These are phyloP conservation scores for Macroventuria anomochaeta DNA, from an alignment of 2,329 filamentous ascomycete species.

Conservation along the genomic window DNA sequence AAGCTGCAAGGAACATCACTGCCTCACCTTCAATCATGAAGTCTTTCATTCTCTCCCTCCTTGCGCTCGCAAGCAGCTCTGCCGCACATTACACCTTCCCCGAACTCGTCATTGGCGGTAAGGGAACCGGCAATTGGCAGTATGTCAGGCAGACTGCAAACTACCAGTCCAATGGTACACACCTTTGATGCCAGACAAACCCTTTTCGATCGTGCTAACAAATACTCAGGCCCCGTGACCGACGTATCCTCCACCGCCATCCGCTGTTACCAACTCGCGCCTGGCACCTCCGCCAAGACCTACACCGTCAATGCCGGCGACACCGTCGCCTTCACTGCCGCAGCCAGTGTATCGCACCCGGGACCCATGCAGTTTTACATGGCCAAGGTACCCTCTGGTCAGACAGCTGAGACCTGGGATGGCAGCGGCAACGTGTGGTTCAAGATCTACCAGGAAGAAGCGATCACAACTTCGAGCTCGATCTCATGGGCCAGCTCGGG, in stretches of 20 bases:
- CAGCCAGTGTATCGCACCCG: conserved; percentile 37
- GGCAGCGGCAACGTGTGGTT: conserved; percentile 47
- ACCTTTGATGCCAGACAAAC: no score
- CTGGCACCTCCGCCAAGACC: conserved; percentile 21
- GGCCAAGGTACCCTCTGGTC: conserved; percentile 44
- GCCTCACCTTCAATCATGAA: conserved; percentile 31
- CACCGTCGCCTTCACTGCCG: conserved; percentile 40
- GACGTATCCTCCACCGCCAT: conserved; percentile 32
- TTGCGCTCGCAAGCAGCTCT: conserved; percentile 30
- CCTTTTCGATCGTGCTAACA: neutral
- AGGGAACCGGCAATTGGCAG: conserved; percentile 36
- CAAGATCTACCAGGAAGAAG: conserved; percentile 35
- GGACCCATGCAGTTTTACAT: conserved; percentile 49
- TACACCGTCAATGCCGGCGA: conserved; percentile 34
- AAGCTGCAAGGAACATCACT: conserved; percentile 1
- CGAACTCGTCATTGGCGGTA: conserved; percentile 32
- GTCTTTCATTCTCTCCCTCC: conserved; percentile 30
- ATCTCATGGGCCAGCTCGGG: conserved; percentile 1
- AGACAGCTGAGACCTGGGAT: conserved; percentile 42
- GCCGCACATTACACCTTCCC: conserved; percentile 47
- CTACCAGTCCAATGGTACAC: conserved; percentile 43
- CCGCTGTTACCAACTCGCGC: conserved; percentile 39
- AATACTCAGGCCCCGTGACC: conserved; percentile 24
- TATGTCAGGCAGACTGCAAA: conserved; percentile 45
- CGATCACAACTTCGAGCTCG: conserved; percentile 7